Base-by-base conservation (phyloP, 805 yeast genomes). In the Sungouiella thailandica region DNA sequence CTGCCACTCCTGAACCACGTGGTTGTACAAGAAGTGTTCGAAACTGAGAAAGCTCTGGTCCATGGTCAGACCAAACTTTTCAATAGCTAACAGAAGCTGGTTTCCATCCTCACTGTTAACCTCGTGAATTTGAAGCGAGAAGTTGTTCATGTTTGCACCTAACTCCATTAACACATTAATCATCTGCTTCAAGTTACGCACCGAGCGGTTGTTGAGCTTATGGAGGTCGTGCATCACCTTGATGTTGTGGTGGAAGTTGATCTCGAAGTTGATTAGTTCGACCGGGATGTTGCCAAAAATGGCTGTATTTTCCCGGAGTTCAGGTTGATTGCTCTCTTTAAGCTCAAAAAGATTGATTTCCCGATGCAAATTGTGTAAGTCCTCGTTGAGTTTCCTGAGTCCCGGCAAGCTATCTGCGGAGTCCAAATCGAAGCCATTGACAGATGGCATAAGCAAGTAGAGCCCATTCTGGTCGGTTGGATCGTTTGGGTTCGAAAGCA, bases 101-200 rank as follows among this genome's bases (percentile, higher is more conserved):
- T 56, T 53, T 13, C 50, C 36, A 32, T 39, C 60, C 37, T 17
- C 36, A n/a, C 30, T 26, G 28, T 27, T 34, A 39, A 42, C 42
- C 53, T 54, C 49, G 28, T 62, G 64, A 13, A 58, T 65, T 62
- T 56, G 65, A 22, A 76, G 61, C 14, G 78, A 70, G 43, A 75
- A 73, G 39, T 75, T 71, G 50, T 76, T 76, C 44, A 74, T 62
- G 44, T 72, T 71, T 3, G 78, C 79, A 14, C 81, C 81, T 32
- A 76, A 55, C 46, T 74, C 78, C 10, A 74, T 63, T 41, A 74
- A 47, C 4, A 60, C 54, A 11, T 55, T 38, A 31, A 72, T 57
- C 22, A 70, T 50, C 1, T 47, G 44, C 32, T 67, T 68, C 39
- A 65, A 62, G 42, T 65, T 62, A 28, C 66, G 64, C 15, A 59